phyloP scores from a whole-genome alignment of 345 rosid species.

The Clausena lansium region DNA sequence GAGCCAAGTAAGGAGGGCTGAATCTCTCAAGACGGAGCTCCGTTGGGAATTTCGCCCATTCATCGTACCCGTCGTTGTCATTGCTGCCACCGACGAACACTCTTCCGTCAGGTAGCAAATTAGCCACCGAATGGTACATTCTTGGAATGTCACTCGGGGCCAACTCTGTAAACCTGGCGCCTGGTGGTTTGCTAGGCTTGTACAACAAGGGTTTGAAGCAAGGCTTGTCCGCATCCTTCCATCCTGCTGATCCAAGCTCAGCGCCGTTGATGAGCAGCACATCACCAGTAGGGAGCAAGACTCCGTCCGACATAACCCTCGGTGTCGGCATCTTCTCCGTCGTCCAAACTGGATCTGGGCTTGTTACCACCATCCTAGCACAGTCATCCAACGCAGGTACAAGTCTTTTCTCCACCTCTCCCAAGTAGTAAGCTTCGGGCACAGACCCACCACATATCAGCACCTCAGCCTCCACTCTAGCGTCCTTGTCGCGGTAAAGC shows the following conservation, averaged over 20 bases:
- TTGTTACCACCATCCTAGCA: slow-evolving; percentile 38
- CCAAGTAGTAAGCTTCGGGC: slow-evolving; percentile 1
- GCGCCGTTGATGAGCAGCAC: slow-evolving; percentile 57
- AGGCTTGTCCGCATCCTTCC: slow-evolving; percentile 66
- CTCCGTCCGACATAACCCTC: neutral
- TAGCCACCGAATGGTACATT: slow-evolving; percentile 52
- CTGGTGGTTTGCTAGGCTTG: slow-evolving; percentile 18
- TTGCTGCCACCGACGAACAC: slow-evolving; percentile 70
- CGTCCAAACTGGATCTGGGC: slow-evolving; percentile 9
- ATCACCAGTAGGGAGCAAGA: neutral
- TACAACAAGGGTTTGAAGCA: slow-evolving; percentile 57
- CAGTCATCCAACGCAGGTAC: slow-evolving; percentile 38
- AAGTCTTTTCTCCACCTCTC: slow-evolving; percentile 18
- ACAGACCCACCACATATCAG: neutral
- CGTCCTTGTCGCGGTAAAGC: slow-evolving; percentile 22
- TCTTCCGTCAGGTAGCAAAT: slow-evolving; percentile 44
- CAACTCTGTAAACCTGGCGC: slow-evolving; percentile 40
- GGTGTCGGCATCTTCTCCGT: neutral
- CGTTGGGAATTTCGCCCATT: slow-evolving; percentile 56
- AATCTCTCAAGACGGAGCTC: slow-evolving; percentile 74
- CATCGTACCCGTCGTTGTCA: slow-evolving; percentile 62
- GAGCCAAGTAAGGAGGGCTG: slow-evolving; percentile 71
- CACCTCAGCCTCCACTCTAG: slow-evolving; percentile 22
- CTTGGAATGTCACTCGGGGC: slow-evolving; percentile 47
- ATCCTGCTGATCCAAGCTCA: slow-evolving; percentile 59